phyloP scores from a whole-genome alignment of 2,329 filamentous ascomycete species.

The Raffaelea deltoideospora region DNA sequence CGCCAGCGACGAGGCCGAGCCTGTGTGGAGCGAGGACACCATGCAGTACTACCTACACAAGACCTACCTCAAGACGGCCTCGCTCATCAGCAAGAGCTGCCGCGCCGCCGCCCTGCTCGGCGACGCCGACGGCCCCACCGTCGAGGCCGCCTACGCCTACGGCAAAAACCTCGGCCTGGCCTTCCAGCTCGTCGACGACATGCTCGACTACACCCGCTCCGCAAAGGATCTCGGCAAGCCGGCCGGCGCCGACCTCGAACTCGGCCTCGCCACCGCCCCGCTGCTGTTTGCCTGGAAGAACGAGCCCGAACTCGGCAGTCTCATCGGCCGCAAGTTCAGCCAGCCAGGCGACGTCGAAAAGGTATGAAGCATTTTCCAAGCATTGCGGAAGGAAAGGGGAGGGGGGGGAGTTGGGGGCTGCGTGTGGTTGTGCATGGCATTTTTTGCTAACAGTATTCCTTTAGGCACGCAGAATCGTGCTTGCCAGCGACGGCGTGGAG shows the following conservation, averaged over 20 bases:
- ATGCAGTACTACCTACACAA: constrained; percentile 93
- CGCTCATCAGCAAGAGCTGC: constrained; percentile 90
- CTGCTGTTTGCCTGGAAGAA: constrained; percentile 92
- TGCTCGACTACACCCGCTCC: constrained; percentile 88
- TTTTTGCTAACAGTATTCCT: constrained; percentile 5
- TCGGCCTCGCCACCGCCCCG: constrained; percentile 87
- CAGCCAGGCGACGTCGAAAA: constrained; percentile 68
- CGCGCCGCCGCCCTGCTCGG: constrained; percentile 79
- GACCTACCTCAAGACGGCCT: constrained; percentile 94
- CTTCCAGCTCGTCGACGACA: constrained; percentile 94
- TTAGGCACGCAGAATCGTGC: constrained; percentile 76
- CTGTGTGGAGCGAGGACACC: constrained; percentile 75
- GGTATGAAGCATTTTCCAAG: too few relatives aligned
- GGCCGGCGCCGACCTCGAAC: constrained; percentile 80
- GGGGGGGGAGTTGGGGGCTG: too few relatives aligned
- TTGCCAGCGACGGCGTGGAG: constrained; percentile 72
- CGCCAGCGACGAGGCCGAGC: constrained; percentile 68
- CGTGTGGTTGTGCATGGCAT: too few relatives aligned
- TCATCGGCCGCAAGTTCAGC: constrained; percentile 86
- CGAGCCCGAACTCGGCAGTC: constrained; percentile 64
- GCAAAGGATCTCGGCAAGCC: constrained; percentile 84
- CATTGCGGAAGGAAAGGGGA: too few relatives aligned
- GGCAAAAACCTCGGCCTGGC: constrained; percentile 87
- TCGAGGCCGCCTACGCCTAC: constrained; percentile 83
- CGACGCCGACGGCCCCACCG: constrained; percentile 56